Percentiles rank a stretch among this genome's conserved stretches.
phyloP scores from a whole-genome alignment of 2,329 filamentous ascomycete species.

The Penicillium sp. region DNA sequence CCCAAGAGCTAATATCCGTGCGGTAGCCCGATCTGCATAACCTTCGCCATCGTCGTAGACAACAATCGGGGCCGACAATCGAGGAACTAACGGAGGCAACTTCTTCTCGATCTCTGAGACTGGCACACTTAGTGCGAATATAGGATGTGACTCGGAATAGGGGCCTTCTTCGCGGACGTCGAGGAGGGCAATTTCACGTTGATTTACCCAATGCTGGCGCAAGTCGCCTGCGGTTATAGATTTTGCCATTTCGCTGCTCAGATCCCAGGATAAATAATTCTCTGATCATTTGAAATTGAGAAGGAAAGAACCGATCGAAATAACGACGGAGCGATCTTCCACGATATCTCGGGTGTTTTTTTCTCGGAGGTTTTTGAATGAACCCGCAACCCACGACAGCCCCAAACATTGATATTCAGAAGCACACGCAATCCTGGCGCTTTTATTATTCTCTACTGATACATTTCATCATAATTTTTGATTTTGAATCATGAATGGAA shows the following conservation, averaged over 20 bases:
- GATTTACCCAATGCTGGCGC: slow-evolving; percentile 27
- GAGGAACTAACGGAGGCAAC: slow-evolving; percentile 28
- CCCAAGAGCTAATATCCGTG: slow-evolving; percentile 25
- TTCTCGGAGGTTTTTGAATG: not conserved
- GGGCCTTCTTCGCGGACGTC: slow-evolving; percentile 37
- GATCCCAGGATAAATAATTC: rapidly evolving
- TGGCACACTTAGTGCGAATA: slow-evolving; percentile 32
- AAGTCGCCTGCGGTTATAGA: slow-evolving; percentile 22
- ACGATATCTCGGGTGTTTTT: not conserved
- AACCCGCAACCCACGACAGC: not conserved
- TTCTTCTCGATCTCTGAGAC: slow-evolving; percentile 32
- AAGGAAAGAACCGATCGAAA: not conserved
- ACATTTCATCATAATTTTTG: too few species aligned
- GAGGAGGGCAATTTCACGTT: slow-evolving; percentile 29
- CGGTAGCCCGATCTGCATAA: slow-evolving; percentile 25
- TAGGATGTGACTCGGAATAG: slow-evolving; percentile 29
- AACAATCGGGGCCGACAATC: slow-evolving; percentile 26
- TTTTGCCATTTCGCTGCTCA: slow-evolving; percentile 19
- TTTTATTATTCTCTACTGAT: not conserved
- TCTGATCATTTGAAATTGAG: not conserved
- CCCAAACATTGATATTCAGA: not conserved
- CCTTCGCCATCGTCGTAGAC: slow-evolving; percentile 34
- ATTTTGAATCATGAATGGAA: not conserved
- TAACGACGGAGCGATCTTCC: not conserved
- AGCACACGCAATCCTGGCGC: not conserved